Evolutionary conservation across 208 protist genomes (phyloP).

Genomic region (Trypanosoma brucei): DNA sequence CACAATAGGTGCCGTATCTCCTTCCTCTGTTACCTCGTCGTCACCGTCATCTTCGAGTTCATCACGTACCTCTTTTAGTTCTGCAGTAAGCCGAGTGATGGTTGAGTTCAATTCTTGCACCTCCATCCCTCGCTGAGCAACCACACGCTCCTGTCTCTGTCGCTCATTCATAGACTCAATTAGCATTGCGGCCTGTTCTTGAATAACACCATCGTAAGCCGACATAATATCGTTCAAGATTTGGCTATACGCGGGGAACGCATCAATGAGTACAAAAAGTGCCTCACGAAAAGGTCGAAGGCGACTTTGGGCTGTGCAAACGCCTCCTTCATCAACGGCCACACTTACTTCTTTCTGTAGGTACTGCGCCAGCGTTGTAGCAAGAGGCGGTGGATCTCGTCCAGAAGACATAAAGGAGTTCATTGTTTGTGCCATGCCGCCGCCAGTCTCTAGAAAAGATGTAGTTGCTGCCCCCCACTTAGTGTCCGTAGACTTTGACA

Average conservation of each 20-base stretch:
- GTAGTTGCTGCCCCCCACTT: slow-evolving; percentile 4
- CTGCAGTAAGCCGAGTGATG: slow-evolving; percentile 27
- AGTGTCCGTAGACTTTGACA: slow-evolving; percentile 1
- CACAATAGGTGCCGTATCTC: background rate
- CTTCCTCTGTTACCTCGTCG: background rate
- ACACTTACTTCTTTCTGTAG: slow-evolving; percentile 15
- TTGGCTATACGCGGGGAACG: slow-evolving; percentile 62
- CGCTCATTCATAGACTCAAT: slow-evolving; percentile 34
- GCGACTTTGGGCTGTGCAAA: slow-evolving; percentile 34
- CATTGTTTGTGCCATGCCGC: slow-evolving; percentile 1
- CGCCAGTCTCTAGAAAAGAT: slow-evolving; percentile 6
- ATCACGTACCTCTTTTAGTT: slow-evolving; percentile 32
- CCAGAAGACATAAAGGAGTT: slow-evolving; percentile 2
- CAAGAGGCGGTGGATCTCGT: slow-evolving; percentile 16
- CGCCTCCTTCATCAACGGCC: background rate
- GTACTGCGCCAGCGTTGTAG: slow-evolving; percentile 14
- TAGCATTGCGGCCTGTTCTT: slow-evolving; percentile 68
- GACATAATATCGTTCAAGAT: slow-evolving; percentile 67
- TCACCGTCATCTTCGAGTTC: slow-evolving; percentile 17
- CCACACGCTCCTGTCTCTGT: slow-evolving; percentile 15
- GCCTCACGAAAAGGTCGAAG: slow-evolving; percentile 74
- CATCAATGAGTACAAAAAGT: slow-evolving; percentile 53
- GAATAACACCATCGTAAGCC: slow-evolving; percentile 79
- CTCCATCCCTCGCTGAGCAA: slow-evolving; percentile 21
- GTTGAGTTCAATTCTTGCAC: slow-evolving; percentile 27